Evolutionary conservation across 495 filamentous ascomycete species (phyloP).

Genomic region (Trichoderma asperelloides): DNA sequence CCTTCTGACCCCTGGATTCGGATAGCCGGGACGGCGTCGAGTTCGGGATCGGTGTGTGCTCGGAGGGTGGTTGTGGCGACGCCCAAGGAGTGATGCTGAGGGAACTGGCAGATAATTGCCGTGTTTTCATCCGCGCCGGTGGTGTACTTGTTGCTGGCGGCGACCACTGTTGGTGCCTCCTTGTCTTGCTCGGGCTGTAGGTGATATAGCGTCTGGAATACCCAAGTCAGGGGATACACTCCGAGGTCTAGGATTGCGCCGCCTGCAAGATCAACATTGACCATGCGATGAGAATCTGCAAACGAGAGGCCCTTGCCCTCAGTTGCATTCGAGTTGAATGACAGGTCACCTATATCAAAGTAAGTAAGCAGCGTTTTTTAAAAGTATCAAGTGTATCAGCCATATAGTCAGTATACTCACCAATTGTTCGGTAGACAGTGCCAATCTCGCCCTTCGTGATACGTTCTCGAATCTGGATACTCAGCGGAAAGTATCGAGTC

Average conservation of each 20-base stretch:
- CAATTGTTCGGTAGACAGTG: conserved; percentile 63
- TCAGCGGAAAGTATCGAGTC: conserved; percentile 85
- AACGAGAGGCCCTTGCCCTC: conserved; percentile 35
- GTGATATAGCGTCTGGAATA: conserved; percentile 87
- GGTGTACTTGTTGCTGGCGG: conserved; percentile 66
- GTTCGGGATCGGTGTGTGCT: conserved; percentile 57
- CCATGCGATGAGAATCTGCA: conserved; percentile 63
- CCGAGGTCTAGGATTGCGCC: conserved; percentile 82
- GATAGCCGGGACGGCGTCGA: conserved; percentile 55
- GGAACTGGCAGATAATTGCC: conserved; percentile 71
- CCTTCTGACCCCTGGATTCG: conserved; percentile 80
- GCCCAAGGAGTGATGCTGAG: conserved; percentile 53
- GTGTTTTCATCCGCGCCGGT: conserved; percentile 78
- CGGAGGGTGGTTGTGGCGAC: conserved; percentile 73
- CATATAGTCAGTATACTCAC: conserved; percentile 19
- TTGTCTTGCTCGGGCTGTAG: conserved; percentile 51
- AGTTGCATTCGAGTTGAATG: conserved; percentile 30
- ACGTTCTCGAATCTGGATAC: conserved; percentile 62
- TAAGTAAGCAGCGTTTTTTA: background rate
- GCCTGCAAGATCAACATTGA: conserved; percentile 75
- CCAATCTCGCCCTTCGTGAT: conserved; percentile 64
- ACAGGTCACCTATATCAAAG: conserved; percentile 46
- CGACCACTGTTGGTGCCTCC: conserved; percentile 37
- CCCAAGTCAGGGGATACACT: conserved; percentile 87
- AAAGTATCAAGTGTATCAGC: background rate